Evolutionary conservation across 331 rosid species (phyloP), one percentile per base, ranked within the genome.

Genomic region (Phaseolus coccineus): DNA sequence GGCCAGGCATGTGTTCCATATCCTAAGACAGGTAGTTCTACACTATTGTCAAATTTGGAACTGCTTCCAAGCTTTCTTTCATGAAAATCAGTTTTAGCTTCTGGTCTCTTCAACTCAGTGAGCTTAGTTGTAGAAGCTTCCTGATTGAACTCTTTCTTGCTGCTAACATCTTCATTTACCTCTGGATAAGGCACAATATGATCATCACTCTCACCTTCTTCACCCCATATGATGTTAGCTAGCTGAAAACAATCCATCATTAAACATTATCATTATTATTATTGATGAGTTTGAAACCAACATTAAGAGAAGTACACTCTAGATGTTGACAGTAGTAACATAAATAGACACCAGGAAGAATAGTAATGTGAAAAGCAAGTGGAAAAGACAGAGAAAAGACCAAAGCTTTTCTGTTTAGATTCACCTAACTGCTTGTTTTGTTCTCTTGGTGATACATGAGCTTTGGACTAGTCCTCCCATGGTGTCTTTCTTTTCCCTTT

Each of bases 141-240:
- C 64, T 82, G 89, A 76, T 85, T 86, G 87, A 85, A 77, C 83
- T 87, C 90, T 85, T 83, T 87, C 84, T 87, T 91, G 66, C 84
- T 84, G 66, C 61, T 56, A 76, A 66, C 87, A 78, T 88, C 90
- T 68, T 88, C 92, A 79, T 87, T 82, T 82, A 80, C 89, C 85
- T 86, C 90, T 0, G 87, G 86, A 79, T 88, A 91, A 65, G 97
- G 99, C 85, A 93, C 97, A 85, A 93, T 91, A 85, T 96, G 98
- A 80, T 93, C 99, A 86, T 88, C 93, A 73, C 77, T 87, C 80
- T 88, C 97, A 57, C 77, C 84, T 64, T 83, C 87, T 88, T 93
- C 98, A 80, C 85, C 93, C 97, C 98, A 93, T 91, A 96, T 81
- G 89, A 96, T 93, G 86, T 91, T 90, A 13, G 89, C 87, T 66